Conservation (phyloP, 2,329 filamentous ascomycete species). For the Verticillium nonalfalfae region DNA sequence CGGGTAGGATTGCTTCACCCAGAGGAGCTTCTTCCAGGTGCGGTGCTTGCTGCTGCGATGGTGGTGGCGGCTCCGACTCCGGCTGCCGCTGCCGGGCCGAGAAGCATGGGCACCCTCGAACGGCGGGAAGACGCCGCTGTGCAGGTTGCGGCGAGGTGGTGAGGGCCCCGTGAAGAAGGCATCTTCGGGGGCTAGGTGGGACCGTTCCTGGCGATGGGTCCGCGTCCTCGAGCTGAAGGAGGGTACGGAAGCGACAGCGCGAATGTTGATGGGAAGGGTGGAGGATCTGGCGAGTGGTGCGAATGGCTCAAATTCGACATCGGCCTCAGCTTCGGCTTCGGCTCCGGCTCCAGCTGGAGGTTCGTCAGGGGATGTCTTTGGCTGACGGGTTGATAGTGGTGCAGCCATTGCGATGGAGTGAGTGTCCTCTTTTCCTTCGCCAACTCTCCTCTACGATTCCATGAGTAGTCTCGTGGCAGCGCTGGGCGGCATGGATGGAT, state of each 20-base stretch:
- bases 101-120: constrained; percentile 6
- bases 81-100: constrained; percentile 18
- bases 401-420: background rate
- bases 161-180: constrained; percentile 66
- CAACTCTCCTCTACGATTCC: no score
- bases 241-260: constrained; percentile 13
- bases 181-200: constrained; percentile 76
- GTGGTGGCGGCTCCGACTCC: constrained; percentile 49
- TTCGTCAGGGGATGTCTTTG: background rate
- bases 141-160: constrained; percentile 48
- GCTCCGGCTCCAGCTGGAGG: constrained; percentile 4
- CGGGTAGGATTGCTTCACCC: constrained; percentile 97
- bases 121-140: constrained; percentile 26
- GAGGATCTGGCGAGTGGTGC: constrained; percentile 29
- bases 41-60: constrained; percentile 60
- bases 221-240: constrained; percentile 1
- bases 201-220: constrained; percentile 45
- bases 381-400: background rate
- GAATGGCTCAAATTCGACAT: constrained; percentile 9
- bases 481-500: background rate
- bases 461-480: background rate
- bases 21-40: constrained; percentile 91
- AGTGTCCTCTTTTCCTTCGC: background rate
- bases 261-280: constrained; percentile 28
- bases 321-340: constrained; percentile 6